A percentile compares a stretch with the other conserved stretches of the same genome.
phyloP scores from a whole-genome alignment of 2,329 filamentous ascomycete genomes.

The Colletotrichum viniferum region DNA sequence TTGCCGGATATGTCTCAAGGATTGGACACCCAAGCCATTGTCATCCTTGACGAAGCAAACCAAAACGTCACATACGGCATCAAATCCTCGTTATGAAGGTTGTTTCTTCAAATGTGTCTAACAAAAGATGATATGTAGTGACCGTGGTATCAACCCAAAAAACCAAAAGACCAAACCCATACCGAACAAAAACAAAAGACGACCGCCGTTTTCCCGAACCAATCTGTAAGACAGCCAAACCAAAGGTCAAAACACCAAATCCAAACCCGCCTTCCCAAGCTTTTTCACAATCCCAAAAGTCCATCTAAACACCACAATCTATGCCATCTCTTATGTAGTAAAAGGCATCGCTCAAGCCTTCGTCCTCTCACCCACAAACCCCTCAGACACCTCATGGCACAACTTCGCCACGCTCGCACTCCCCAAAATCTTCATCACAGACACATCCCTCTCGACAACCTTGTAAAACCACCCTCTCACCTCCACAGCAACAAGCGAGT shows the following conservation, averaged over 20 bases:
- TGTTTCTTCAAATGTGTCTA: background rate
- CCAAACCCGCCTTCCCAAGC: background rate
- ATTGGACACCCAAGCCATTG: accelerated
- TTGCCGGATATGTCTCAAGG: accelerated
- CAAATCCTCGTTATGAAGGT: background rate
- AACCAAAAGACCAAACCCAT: background rate
- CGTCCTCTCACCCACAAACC: background rate
- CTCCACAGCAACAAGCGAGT: constrained; percentile 34
- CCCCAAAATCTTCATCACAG: constrained; percentile 49
- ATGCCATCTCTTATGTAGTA: background rate
- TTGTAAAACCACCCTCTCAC: constrained; percentile 53
- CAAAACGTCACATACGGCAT: background rate
- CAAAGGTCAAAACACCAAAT: background rate
- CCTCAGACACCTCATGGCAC: constrained; percentile 10
- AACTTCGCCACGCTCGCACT: constrained; percentile 28
- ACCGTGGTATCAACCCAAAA: background rate
- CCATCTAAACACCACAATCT: background rate
- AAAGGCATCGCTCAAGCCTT: background rate
- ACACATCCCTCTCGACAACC: constrained; percentile 45
- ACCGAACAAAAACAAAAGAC: background rate
- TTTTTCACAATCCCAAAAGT: background rate
- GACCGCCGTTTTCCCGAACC: background rate
- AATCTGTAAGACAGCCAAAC: background rate
- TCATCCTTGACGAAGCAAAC: background rate
- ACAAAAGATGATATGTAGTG: background rate